These are phyloP conservation scores for Diaporthe eres DNA, from an alignment of 2,329 filamentous ascomycete species.

Conservation along the genomic window DNA sequence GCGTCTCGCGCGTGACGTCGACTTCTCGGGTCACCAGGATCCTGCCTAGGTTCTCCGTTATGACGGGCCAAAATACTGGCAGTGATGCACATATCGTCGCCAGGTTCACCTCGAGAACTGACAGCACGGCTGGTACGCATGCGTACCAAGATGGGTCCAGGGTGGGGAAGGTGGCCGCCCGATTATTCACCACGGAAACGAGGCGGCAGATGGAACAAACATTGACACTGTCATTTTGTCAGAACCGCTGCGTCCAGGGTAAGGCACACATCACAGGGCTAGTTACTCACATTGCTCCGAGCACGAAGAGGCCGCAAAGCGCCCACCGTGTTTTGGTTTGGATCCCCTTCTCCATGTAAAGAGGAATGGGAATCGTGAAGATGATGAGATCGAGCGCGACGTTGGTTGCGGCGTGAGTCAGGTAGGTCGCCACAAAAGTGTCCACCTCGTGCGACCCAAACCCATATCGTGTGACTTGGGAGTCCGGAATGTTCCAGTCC, in stretches of 20 bases:
- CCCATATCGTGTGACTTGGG: conserved; percentile 44
- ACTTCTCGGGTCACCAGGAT: conserved; percentile 56
- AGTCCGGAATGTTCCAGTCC: conserved; percentile 43
- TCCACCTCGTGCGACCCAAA: conserved; percentile 49
- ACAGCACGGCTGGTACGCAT: conserved; percentile 51
- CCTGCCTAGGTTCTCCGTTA: conserved; percentile 47
- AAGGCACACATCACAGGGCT: not conserved
- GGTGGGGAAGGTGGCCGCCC: conserved; percentile 52
- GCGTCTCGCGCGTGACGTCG: conserved; percentile 45
- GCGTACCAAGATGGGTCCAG: conserved; percentile 55
- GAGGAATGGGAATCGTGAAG: conserved; percentile 49
- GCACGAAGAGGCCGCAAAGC: conserved; percentile 48
- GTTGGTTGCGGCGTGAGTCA: conserved; percentile 50
- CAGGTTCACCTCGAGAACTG: conserved; percentile 51
- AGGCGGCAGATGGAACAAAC: conserved; percentile 51
- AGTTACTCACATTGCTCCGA: conserved; percentile 50
- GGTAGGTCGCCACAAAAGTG: conserved; percentile 48
- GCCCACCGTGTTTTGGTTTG: conserved; percentile 50
- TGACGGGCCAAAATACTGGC: conserved; percentile 41
- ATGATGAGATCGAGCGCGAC: conserved; percentile 51
- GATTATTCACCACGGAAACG: conserved; percentile 47
- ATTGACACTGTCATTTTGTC: conserved; percentile 46
- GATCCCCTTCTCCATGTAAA: conserved; percentile 47
- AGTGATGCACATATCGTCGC: conserved; percentile 35
- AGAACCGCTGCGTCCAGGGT: not conserved